Conservation (phyloP, 2,329 filamentous ascomycete genomes). For the Sporothrix inflata region DNA sequence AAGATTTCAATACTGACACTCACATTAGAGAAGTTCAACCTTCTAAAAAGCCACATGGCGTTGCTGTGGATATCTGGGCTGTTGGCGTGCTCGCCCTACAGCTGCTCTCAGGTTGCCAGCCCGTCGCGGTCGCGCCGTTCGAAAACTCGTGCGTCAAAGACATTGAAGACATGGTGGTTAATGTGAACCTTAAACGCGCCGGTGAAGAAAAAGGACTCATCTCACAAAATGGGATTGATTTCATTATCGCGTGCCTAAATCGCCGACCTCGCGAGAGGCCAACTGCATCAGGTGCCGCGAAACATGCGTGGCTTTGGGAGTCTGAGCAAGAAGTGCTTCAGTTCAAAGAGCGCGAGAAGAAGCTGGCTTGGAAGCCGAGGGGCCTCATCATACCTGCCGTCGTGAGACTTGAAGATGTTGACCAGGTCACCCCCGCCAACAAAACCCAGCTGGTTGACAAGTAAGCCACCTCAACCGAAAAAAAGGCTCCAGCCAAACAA, state of each 20-base stretch:
- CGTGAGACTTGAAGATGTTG: constrained; percentile 23
- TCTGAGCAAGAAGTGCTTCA: constrained; percentile 1
- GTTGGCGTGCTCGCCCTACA: constrained; percentile 52
- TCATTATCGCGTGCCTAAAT: constrained; percentile 31
- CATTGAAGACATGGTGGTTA: constrained; percentile 26
- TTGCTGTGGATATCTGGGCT: constrained; percentile 57
- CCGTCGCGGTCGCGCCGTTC: constrained; percentile 29
- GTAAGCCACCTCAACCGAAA: neutral
- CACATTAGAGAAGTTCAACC: constrained; percentile 46
- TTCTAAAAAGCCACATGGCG: constrained; percentile 38
- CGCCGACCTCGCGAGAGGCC: constrained; percentile 26
- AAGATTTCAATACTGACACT: neutral
- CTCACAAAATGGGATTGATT: constrained; percentile 30
- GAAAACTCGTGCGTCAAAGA: constrained; percentile 31
- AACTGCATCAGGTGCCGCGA: constrained; percentile 23
- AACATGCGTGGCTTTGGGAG: constrained; percentile 31
- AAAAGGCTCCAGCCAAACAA: neutral
- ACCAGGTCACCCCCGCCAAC: neutral
- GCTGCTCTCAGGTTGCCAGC: constrained; percentile 37
- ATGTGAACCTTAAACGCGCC: constrained; percentile 25
- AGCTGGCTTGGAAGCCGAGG: constrained; percentile 31
- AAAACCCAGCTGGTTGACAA: neutral
- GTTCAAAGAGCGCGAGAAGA: constrained; percentile 29
- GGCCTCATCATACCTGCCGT: constrained; percentile 32
- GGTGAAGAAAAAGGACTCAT: constrained; percentile 15